These are phyloP conservation scores for Cryphonectria carpinicola DNA, from an alignment of 2,329 filamentous ascomycete genomes.

Conservation along the genomic window DNA sequence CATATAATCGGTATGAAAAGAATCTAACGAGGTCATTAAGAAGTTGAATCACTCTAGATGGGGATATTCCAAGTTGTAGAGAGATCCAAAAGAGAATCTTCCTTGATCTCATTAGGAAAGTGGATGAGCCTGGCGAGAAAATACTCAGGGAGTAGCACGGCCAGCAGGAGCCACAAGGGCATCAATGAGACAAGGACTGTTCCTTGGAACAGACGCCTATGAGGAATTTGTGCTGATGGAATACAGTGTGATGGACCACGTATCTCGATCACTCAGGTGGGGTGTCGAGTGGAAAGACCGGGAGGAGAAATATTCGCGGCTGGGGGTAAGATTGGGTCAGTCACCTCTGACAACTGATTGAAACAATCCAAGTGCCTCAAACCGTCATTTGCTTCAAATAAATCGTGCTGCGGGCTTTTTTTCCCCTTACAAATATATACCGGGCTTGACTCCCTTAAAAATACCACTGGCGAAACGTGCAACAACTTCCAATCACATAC, in stretches of 20 bases:
- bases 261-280: not conserved
- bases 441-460: not conserved
- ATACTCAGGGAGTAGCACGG: conserved; percentile 32
- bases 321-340: not conserved
- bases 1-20: not conserved
- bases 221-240: not conserved
- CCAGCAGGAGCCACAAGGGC: conserved; percentile 26
- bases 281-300: not conserved
- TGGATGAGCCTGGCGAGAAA: conserved; percentile 14
- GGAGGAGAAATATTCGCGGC: not conserved
- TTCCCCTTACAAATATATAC: not conserved
- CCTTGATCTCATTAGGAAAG: conserved; percentile 12
- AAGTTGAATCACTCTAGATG: not conserved
- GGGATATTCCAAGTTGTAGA: conserved; percentile 10
- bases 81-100: conserved; percentile 8
- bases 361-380: not conserved
- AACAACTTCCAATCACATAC: not conserved
- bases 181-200: not conserved
- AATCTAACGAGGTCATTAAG: conserved; percentile 1
- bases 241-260: not conserved
- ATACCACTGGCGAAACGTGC: not conserved
- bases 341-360: not conserved
- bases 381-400: not conserved
- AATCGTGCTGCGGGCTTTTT: not conserved
- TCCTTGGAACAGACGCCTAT: not conserved